These are phyloP conservation scores for Thelonectria blattea DNA, from an alignment of 2,329 filamentous ascomycete genomes.

Conservation along the genomic window DNA sequence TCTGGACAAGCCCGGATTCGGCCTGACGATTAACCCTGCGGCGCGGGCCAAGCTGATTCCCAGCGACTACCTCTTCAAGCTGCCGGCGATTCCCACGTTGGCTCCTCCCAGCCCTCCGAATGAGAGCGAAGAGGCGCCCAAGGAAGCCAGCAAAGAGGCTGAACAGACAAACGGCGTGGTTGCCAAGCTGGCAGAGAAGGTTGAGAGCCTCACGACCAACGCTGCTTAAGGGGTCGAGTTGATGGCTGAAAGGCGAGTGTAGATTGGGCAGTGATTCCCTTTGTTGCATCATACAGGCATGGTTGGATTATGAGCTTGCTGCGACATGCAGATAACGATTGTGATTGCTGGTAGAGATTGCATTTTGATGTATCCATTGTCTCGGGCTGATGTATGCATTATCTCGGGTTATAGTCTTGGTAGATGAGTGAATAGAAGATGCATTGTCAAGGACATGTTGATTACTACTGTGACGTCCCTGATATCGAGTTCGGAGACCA, in stretches of 20 bases:
- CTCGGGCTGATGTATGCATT: not conserved
- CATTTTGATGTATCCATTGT: not conserved
- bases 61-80: constrained; percentile 73
- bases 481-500: no score
- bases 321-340: not conserved
- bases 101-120: constrained; percentile 40
- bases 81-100: constrained; percentile 60
- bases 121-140: constrained; percentile 27
- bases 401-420: no score
- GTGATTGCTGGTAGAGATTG: not conserved
- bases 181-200: constrained; percentile 43
- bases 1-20: constrained; percentile 89
- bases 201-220: constrained; percentile 42
- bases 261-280: not conserved
- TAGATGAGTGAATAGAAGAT: no score
- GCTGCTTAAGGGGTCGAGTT: constrained; percentile 5
- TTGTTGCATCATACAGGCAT: constrained; percentile 10
- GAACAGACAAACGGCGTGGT: constrained; percentile 36
- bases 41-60: constrained; percentile 75
- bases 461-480: no score
- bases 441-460: no score
- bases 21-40: constrained; percentile 82
- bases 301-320: constrained; percentile 1
- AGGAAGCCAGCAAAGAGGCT: constrained; percentile 22
- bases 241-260: not conserved